Conservation (phyloP, 2,329 filamentous ascomycete genomes). For the Cephalotrichum gorgonifer region DNA sequence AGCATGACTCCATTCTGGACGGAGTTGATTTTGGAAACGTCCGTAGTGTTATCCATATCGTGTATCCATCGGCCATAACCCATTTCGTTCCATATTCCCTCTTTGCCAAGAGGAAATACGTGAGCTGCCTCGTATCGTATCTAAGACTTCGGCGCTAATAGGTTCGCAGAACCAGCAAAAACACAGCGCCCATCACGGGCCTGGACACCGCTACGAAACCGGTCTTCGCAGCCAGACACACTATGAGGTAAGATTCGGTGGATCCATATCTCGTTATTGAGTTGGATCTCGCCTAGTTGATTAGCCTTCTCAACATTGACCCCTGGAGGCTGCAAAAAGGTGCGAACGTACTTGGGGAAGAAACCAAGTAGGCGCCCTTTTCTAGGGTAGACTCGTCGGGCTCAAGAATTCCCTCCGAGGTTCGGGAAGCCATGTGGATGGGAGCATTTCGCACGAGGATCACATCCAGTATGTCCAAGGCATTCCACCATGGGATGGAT, state of each 20-base stretch:
- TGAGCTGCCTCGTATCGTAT: slow-evolving; percentile 14
- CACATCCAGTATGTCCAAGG: too few species aligned
- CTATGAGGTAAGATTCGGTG: not conserved
- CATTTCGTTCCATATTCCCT: slow-evolving; percentile 11
- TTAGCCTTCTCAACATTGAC: too few species aligned
- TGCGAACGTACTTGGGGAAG: too few species aligned
- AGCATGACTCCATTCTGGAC: slow-evolving; percentile 17
- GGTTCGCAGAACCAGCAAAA: not conserved
- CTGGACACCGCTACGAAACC: not conserved
- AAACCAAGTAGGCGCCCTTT: too few species aligned
- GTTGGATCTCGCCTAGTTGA: not conserved
- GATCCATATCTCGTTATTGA: not conserved
- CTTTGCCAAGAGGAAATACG: slow-evolving; percentile 15
- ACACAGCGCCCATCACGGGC: not conserved
- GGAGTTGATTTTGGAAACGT: slow-evolving; percentile 11
- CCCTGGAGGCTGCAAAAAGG: too few species aligned
- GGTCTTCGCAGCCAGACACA: not conserved
- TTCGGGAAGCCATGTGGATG: too few species aligned
- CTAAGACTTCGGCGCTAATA: slow-evolving; percentile 4
- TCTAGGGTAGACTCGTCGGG: too few species aligned
- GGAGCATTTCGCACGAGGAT: too few species aligned
- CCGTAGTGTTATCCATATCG: slow-evolving; percentile 4
- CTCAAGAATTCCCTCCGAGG: too few species aligned
- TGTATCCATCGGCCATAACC: slow-evolving; percentile 5
- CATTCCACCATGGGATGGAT: too few species aligned